Evolutionary conservation across 306 rosid species (phyloP).

Genomic region (Vicia faba): DNA sequence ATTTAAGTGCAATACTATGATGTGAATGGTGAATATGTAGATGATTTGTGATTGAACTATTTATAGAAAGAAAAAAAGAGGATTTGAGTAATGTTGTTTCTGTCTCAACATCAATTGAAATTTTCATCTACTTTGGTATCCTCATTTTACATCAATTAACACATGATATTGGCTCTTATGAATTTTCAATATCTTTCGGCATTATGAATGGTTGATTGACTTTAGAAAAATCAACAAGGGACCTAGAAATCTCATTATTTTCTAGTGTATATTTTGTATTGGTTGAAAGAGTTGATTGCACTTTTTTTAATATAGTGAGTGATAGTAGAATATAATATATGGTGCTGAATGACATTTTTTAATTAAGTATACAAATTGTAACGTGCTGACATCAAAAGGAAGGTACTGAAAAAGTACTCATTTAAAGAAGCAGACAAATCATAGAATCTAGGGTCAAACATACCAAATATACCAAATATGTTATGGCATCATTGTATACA

Average conservation of each 20-base stretch:
- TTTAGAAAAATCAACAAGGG: conserved; percentile 16
- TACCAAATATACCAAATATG: conserved; percentile 1
- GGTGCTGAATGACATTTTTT: neutral
- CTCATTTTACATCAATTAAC: conserved; percentile 11
- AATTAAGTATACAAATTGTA: conserved; percentile 16
- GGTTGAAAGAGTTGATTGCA: neutral
- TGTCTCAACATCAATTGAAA: conserved; percentile 7
- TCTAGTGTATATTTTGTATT: neutral
- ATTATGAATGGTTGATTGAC: conserved; percentile 26
- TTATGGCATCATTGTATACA: conserved; percentile 31
- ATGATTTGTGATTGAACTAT: conserved; percentile 12
- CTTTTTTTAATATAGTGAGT: neutral
- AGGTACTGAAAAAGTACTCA: conserved; percentile 10
- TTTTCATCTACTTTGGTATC: conserved; percentile 22
- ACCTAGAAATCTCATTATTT: neutral
- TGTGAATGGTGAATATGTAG: conserved; percentile 14
- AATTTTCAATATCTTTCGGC: conserved; percentile 27
- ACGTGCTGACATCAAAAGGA: conserved; percentile 33
- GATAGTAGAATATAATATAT: conserved; percentile 28
- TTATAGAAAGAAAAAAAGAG: conserved; percentile 30
- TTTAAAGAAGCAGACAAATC: conserved; percentile 31
- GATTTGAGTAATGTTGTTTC: conserved; percentile 16
- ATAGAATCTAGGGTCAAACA: conserved; percentile 22
- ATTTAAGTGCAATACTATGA: neutral
- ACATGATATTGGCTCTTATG: conserved; percentile 26